Conservation (phyloP, 2,329 filamentous ascomycete genomes). For the Didymellaceae sp. region DNA sequence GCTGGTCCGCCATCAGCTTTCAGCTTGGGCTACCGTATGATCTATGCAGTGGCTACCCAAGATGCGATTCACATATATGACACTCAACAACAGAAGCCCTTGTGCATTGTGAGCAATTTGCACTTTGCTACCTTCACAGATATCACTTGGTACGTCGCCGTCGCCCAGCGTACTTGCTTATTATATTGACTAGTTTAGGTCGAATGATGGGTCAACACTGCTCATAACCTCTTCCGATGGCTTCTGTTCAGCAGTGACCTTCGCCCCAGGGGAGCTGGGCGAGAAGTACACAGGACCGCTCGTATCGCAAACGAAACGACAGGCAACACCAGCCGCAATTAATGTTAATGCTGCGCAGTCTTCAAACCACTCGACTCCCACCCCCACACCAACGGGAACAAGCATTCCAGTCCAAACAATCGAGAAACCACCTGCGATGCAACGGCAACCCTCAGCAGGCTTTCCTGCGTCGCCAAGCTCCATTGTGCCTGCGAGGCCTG, state of each 20-base stretch:
- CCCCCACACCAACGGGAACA: conserved; percentile 71
- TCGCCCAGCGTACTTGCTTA: not conserved
- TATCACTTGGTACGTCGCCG: conserved; percentile 77
- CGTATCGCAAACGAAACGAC: conserved; percentile 45
- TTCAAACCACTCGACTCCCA: conserved; percentile 70
- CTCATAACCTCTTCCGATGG: conserved; percentile 98
- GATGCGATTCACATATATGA: conserved; percentile 95
- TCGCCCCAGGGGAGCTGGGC: conserved; percentile 82
- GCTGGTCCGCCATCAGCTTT: conserved; percentile 69
- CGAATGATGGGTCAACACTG: conserved; percentile 76
- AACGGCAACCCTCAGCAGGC: conserved; percentile 59
- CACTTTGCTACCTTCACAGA: conserved; percentile 98
- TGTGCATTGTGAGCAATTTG: conserved; percentile 94
- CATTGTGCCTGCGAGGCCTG: conserved; percentile 65
- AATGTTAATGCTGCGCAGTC: conserved; percentile 49
- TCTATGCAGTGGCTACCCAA: conserved; percentile 96
- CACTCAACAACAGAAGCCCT: conserved; percentile 91
- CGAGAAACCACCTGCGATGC: conserved; percentile 61
- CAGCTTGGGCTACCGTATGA: conserved; percentile 85
- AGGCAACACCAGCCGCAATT: conserved; percentile 49
- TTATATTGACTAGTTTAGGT: conserved; percentile 58
- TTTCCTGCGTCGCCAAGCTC: conserved; percentile 64
- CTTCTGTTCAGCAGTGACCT: conserved; percentile 92
- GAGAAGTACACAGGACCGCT: conserved; percentile 75
- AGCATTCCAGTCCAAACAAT: conserved; percentile 63